These are phyloP conservation scores for Mycena rosella DNA, from an alignment of 768 basidiomycete species.

Conservation along the genomic window DNA sequence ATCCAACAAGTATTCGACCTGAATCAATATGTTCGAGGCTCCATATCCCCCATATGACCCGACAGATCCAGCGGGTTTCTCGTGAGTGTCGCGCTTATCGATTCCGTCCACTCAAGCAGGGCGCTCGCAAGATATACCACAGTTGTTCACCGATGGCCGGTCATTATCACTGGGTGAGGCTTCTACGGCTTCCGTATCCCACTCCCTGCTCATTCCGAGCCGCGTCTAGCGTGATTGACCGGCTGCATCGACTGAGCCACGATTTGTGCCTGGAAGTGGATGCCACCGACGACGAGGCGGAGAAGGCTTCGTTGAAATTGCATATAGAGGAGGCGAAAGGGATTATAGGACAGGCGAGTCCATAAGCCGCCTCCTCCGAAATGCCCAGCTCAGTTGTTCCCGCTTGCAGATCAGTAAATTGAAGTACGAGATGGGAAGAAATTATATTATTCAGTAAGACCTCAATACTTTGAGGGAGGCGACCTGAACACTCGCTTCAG, in stretches of 20 bases:
- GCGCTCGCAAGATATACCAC: conserved; percentile 73
- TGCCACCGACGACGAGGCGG: conserved; percentile 35
- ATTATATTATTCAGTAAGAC: conserved; percentile 75
- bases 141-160: conserved; percentile 83
- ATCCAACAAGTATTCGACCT: background rate
- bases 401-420: conserved; percentile 50
- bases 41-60: conserved; percentile 74
- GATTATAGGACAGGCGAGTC: conserved; percentile 78
- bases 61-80: conserved; percentile 76
- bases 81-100: conserved; percentile 55
- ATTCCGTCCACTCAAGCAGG: background rate
- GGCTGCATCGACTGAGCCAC: conserved; percentile 78
- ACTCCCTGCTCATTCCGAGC: background rate
- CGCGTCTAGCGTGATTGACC: conserved; percentile 70
- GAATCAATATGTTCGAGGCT: conserved; percentile 45
- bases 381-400: background rate
- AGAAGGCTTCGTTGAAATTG: conserved; percentile 45
- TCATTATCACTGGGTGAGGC: conserved; percentile 77
- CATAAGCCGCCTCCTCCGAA: conserved; percentile 40
- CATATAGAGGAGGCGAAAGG: conserved; percentile 80
- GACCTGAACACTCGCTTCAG: conserved; percentile 50
- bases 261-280: conserved; percentile 53
- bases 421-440: conserved; percentile 91
- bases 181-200: background rate
- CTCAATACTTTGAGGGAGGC: background rate